Conservation (phyloP, 192 early-diverging fungal genomes). For the Powellomyces hirtus region DNA sequence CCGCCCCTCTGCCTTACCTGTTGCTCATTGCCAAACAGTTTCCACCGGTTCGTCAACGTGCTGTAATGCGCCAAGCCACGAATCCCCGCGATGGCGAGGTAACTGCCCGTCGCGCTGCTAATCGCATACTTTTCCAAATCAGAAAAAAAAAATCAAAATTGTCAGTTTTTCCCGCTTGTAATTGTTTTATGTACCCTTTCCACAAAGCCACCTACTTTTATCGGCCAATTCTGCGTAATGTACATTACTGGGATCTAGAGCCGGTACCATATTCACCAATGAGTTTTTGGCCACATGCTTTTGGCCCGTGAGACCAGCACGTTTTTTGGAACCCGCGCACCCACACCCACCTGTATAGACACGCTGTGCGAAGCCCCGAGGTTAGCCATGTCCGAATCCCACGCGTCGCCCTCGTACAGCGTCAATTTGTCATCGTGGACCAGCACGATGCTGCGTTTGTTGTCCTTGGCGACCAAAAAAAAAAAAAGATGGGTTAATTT, state of each 20-base stretch:
- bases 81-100: slow-evolving; percentile 81
- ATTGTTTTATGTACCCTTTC: background rate
- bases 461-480: slow-evolving; percentile 41
- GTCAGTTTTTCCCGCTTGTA: background rate
- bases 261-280: too few relatives aligned
- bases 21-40: slow-evolving; percentile 83
- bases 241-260: slow-evolving; percentile 76
- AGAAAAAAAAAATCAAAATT: background rate
- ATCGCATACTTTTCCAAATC: slow-evolving; percentile 54
- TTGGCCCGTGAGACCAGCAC: too few relatives aligned
- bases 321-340: too few relatives aligned
- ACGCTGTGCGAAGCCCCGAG: slow-evolving; percentile 72
- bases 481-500: too few relatives aligned
- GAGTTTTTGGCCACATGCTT: too few relatives aligned
- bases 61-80: slow-evolving; percentile 82
- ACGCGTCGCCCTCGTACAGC: slow-evolving; percentile 64
- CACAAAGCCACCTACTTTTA: slow-evolving; percentile 48
- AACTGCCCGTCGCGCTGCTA: slow-evolving; percentile 65
- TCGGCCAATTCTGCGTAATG: slow-evolving; percentile 79
- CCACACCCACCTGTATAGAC: slow-evolving; percentile 66
- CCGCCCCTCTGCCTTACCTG: slow-evolving; percentile 37
- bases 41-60: slow-evolving; percentile 73
- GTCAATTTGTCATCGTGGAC: slow-evolving; percentile 67
- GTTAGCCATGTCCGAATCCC: slow-evolving; percentile 62
- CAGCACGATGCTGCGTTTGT: slow-evolving; percentile 54